phyloP scores from a whole-genome alignment of 1,139 yeast species.

The Yamadazyma aaseri region DNA sequence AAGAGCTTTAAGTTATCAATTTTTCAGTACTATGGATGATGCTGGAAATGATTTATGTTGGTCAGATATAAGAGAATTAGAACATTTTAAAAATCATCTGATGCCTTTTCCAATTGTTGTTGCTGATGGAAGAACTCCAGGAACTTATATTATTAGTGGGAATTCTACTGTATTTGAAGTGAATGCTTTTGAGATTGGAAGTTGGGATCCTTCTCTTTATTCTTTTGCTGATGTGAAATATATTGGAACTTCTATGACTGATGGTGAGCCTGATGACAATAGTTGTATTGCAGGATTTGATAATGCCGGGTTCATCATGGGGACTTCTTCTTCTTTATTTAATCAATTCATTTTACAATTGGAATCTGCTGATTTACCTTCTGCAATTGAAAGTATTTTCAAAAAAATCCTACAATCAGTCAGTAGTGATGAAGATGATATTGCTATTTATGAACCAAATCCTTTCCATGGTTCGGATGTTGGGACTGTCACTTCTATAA shows the following conservation, averaged over 20 bases:
- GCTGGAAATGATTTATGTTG: slow-evolving; percentile 67
- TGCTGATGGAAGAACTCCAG: slow-evolving; percentile 78
- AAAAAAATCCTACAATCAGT: slow-evolving; percentile 45
- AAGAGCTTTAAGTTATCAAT: slow-evolving; percentile 76
- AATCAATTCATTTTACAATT: slow-evolving; percentile 70
- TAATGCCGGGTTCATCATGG: slow-evolving; percentile 81
- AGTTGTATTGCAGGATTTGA: slow-evolving; percentile 70
- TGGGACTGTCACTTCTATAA: slow-evolving; percentile 30
- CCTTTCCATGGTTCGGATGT: slow-evolving; percentile 51
- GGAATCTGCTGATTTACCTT: slow-evolving; percentile 55
- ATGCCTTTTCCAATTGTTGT: slow-evolving; percentile 87
- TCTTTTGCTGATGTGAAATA: slow-evolving; percentile 69
- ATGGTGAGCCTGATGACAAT: slow-evolving; percentile 50
- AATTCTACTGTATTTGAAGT: slow-evolving; percentile 79
- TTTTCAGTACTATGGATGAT: slow-evolving; percentile 55
- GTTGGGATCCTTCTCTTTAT: slow-evolving; percentile 79
- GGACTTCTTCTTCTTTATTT: slow-evolving; percentile 80
- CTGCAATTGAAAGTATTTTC: slow-evolving; percentile 44
- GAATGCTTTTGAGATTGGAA: slow-evolving; percentile 81
- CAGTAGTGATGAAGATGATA: slow-evolving; percentile 41
- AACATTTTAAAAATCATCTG: slow-evolving; percentile 52
- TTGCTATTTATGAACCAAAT: slow-evolving; percentile 50
- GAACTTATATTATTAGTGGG: slow-evolving; percentile 49
- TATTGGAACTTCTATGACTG: slow-evolving; percentile 63
- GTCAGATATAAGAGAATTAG: slow-evolving; percentile 56